Percentiles rank a stretch among this genome's conserved stretches.
phyloP scores from a whole-genome alignment of 495 filamentous ascomycete genomes.

The Cercophora scortea region DNA sequence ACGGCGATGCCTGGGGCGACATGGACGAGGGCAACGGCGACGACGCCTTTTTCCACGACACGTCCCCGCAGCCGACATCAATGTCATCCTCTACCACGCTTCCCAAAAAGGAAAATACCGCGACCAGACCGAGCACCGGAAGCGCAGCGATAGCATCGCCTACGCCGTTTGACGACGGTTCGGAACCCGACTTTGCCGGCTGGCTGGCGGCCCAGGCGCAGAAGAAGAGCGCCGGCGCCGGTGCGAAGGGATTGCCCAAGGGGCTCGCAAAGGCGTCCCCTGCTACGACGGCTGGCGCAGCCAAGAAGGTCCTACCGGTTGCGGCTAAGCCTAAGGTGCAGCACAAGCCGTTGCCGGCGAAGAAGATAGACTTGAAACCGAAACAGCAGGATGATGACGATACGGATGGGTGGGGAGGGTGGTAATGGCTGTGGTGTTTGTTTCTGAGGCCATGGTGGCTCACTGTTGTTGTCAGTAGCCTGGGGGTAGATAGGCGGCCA shows the following conservation, averaged over 20 bases:
- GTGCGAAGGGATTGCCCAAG: conserved; percentile 60
- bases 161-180: conserved; percentile 65
- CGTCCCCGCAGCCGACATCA: conserved; percentile 38
- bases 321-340: conserved; percentile 7
- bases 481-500: too few relatives aligned
- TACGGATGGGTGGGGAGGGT: conserved; percentile 63
- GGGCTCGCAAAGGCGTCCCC: conserved; percentile 56
- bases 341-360: conserved; percentile 22
- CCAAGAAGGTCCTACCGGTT: conserved; percentile 10
- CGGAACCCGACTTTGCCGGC: conserved; percentile 87
- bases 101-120: conserved; percentile 16
- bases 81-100: conserved; percentile 27
- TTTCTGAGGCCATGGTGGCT: too few relatives aligned
- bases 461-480: too few relatives aligned
- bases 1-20: conserved; percentile 66
- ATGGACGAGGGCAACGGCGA: conserved; percentile 47
- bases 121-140: conserved; percentile 10
- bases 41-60: conserved; percentile 42
- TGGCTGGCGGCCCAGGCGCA: conserved; percentile 80
- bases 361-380: conserved; percentile 48
- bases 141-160: conserved; percentile 9
- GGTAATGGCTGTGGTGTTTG: conserved; percentile 50
- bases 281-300: conserved; percentile 16
- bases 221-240: conserved; percentile 48
- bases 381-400: conserved; percentile 51